These are phyloP conservation scores for Falciphora oryzae DNA, from an alignment of 2,329 filamentous ascomycete species.

Conservation along the genomic window DNA sequence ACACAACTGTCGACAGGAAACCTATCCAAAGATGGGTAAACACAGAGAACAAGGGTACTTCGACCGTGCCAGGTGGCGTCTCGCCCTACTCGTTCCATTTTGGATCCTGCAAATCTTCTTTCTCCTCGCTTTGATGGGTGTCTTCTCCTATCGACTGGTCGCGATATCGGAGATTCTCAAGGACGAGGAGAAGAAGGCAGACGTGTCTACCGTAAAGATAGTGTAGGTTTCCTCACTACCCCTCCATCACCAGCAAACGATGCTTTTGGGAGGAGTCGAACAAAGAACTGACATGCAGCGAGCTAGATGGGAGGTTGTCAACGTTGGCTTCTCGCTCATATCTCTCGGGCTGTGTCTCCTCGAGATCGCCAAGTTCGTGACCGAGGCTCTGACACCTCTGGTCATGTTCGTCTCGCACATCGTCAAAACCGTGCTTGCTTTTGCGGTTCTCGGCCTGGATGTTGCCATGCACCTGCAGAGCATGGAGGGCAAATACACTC, in stretches of 20 bases:
- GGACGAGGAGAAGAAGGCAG: slow-evolving; percentile 32
- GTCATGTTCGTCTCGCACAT: slow-evolving; percentile 46
- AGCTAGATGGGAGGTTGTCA: slow-evolving; percentile 47
- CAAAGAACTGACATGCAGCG: not conserved
- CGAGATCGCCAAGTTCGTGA: slow-evolving; percentile 33
- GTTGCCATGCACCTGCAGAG: slow-evolving; percentile 42
- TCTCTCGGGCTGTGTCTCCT: slow-evolving; percentile 39
- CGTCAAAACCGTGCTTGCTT: slow-evolving; percentile 42
- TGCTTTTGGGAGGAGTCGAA: not conserved
- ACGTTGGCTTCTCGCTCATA: slow-evolving; percentile 42
- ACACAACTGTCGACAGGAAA: not conserved
- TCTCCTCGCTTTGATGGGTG: slow-evolving; percentile 39
- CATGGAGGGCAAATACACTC: slow-evolving; percentile 40
- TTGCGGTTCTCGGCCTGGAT: slow-evolving; percentile 44
- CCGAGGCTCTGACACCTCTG: slow-evolving; percentile 48
- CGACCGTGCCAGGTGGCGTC: slow-evolving; percentile 45
- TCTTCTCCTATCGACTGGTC: slow-evolving; percentile 49
- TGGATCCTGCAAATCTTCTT: slow-evolving; percentile 45
- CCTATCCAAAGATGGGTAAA: slow-evolving; percentile 13
- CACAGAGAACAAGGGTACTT: slow-evolving; percentile 49
- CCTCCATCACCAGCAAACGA: not conserved
- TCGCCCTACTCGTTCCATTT: slow-evolving; percentile 39
- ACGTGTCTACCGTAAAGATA: slow-evolving; percentile 40
- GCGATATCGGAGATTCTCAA: slow-evolving; percentile 37
- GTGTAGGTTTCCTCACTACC: slow-evolving; percentile 35